These are phyloP conservation scores for Neurospora pannonica DNA, from an alignment of 495 filamentous ascomycete genomes.

Conservation along the genomic window DNA sequence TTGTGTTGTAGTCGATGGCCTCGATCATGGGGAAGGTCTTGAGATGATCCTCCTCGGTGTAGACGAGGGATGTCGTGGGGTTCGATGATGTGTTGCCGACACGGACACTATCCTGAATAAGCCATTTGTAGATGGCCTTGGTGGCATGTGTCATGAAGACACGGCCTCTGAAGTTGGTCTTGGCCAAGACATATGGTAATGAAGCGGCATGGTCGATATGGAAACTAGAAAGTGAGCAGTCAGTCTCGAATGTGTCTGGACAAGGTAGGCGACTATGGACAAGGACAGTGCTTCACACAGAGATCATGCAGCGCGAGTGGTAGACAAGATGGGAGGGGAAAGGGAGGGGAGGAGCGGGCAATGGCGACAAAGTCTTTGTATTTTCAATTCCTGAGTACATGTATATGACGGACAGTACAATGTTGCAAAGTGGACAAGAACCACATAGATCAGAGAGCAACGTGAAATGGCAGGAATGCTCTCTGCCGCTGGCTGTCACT, in stretches of 20 bases:
- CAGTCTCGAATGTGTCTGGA: slow-evolving; percentile 13
- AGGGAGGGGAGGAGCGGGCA: slow-evolving; percentile 15
- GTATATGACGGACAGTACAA: slow-evolving; percentile 16
- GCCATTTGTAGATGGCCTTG: slow-evolving; percentile 99
- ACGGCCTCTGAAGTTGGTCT: slow-evolving; percentile 92
- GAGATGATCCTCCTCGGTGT: slow-evolving; percentile 89
- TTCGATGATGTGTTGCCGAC: slow-evolving; percentile 75
- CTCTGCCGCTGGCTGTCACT: not conserved
- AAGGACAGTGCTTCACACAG: slow-evolving; percentile 6
- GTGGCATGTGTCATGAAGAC: slow-evolving; percentile 99
- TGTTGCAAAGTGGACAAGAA: slow-evolving; percentile 6
- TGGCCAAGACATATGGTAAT: slow-evolving; percentile 90
- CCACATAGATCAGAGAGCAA: not conserved
- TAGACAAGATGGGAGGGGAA: slow-evolving; percentile 7
- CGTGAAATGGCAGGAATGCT: not conserved
- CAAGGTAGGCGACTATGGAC: not conserved
- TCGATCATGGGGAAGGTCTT: slow-evolving; percentile 89
- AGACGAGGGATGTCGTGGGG: slow-evolving; percentile 63
- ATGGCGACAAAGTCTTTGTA: slow-evolving; percentile 24
- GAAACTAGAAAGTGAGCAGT: slow-evolving; percentile 52
- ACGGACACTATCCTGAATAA: slow-evolving; percentile 91
- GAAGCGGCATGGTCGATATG: slow-evolving; percentile 96
- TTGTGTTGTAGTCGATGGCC: slow-evolving; percentile 96
- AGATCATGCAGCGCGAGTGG: slow-evolving; percentile 7
- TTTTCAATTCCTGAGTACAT: slow-evolving; percentile 28